Conservation (phyloP, 148 eudicot genomes). For the Diospyros lotus region DNA sequence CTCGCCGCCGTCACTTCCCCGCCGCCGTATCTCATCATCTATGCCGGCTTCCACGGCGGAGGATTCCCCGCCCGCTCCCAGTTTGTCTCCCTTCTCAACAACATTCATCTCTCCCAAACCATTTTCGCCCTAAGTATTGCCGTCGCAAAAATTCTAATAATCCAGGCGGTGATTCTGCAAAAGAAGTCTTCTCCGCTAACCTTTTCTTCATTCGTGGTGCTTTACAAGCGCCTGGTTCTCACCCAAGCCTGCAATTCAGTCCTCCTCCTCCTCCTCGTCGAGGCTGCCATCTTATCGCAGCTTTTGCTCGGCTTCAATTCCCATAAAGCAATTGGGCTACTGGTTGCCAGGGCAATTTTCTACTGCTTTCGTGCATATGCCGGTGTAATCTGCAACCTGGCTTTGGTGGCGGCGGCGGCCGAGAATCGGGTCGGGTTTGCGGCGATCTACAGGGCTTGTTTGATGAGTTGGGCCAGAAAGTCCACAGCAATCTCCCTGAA, state of each 20-base stretch:
- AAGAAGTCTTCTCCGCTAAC: slow-evolving; percentile 9
- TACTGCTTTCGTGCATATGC: slow-evolving; percentile 3
- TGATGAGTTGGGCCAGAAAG: slow-evolving; percentile 11
- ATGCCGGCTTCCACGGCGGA: background rate
- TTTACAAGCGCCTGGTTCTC: slow-evolving; percentile 8
- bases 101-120: slow-evolving; percentile 6
- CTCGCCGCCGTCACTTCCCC: background rate
- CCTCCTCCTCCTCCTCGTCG: background rate
- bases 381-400: slow-evolving; percentile 13
- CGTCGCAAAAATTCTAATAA: slow-evolving; percentile 12
- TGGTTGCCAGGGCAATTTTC: slow-evolving; percentile 3
- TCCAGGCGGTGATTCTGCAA: slow-evolving; percentile 7
- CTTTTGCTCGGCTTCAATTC: background rate
- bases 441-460: slow-evolving; percentile 18
- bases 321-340: background rate
- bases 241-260: slow-evolving; percentile 21
- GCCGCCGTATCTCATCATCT: background rate
- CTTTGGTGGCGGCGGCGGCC: slow-evolving; percentile 15
- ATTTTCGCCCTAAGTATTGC: slow-evolving; percentile 9
- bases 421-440: slow-evolving; percentile 3
- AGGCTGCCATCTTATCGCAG: background rate
- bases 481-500: slow-evolving; percentile 2
- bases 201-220: slow-evolving; percentile 8
- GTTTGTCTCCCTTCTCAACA: slow-evolving; percentile 7
- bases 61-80: background rate